Evolutionary conservation across 2,329 filamentous ascomycete species (phyloP), one percentile per base, ranked within the genome.

Genomic region (Sporothrix globosa): DNA sequence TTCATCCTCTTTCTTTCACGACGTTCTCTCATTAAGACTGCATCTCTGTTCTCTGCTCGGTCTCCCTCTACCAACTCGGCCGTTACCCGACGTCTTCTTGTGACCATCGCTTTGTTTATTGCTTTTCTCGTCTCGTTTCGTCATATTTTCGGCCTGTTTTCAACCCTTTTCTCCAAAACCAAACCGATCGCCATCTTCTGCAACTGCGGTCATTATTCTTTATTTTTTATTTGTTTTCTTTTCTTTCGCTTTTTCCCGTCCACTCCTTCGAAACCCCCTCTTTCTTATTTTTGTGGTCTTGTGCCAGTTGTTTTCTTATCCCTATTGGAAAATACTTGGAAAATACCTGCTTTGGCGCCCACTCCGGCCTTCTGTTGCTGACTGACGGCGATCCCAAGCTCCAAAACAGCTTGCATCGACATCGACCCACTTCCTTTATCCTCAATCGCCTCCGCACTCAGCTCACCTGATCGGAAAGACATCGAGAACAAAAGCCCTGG

Each of bases 351-450:
- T 69, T 65, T 52, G 50, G 61, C 61, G 61, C 27, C 61, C 24
- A 21, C 41, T 50, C 44, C 48, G 46, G 54, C 56, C 34, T 70
- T 50, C 61, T 65, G 69, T 60, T 70, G 66, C 66, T 68, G 56
- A 70, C 69, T 70, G 65, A 60, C 56, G 65, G 46, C 69, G 53
- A 53, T 68, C 63, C 63, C 46, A 60, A 67, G 53, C 41, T 67
- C 63, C 44, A 50, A 67, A 61, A 70, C 53, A 70, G 30, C 53
- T 68, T 60, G 52, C 54, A 34, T 56, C 52, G 50, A 65, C 52
- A 52, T 17, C 30, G 44, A 56, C 63, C 69, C 69, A 70, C 69
- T 30, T 48, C 54, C 21, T 24, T 24, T 27, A 27, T 46, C 21
- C 60, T 54, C 30, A 27, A 63, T 63, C 58, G 58, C 58, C 56